Conservation (phyloP, 305 asterid genomes). For the Fraxinus paxiana region DNA sequence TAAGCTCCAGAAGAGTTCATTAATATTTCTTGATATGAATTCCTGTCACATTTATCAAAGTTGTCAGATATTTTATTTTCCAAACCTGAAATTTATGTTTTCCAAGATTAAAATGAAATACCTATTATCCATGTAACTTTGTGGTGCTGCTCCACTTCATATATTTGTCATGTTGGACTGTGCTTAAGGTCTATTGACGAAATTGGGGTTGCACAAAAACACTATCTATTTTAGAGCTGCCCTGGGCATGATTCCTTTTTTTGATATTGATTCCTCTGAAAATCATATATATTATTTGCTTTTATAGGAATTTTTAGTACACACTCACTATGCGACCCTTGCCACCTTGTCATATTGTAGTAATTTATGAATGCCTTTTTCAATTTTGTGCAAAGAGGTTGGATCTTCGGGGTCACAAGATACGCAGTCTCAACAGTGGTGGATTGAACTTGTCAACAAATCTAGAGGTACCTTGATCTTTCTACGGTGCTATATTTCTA, state of each 20-base stretch:
- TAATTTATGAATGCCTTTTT: conserved; percentile 19
- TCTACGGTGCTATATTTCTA: neutral
- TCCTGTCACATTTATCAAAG: conserved; percentile 1
- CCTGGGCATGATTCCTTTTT: neutral
- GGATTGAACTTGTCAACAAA: conserved; percentile 76
- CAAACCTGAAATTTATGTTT: neutral
- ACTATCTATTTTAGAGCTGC: neutral
- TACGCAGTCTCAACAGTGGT: conserved; percentile 65
- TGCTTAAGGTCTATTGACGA: neutral
- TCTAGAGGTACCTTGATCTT: conserved; percentile 68
- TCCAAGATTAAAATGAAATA: conserved; percentile 1
- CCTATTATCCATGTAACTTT: neutral
- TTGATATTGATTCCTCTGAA: conserved; percentile 17
- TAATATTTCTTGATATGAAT: conserved; percentile 1
- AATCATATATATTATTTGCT: conserved; percentile 2
- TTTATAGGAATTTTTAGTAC: conserved; percentile 6
- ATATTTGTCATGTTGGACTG: conserved; percentile 15
- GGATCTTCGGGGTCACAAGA: conserved; percentile 97
- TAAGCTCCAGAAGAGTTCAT: conserved; percentile 8
- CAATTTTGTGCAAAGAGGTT: conserved; percentile 59
- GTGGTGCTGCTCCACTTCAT: neutral
- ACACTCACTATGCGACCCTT: conserved; percentile 17
- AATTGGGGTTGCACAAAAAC: conserved; percentile 14
- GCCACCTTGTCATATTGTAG: conserved; percentile 14
- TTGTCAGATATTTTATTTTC: conserved; percentile 1